phyloP scores from a whole-genome alignment of 164 flowering plant genomes.

The Vitis riparia region DNA sequence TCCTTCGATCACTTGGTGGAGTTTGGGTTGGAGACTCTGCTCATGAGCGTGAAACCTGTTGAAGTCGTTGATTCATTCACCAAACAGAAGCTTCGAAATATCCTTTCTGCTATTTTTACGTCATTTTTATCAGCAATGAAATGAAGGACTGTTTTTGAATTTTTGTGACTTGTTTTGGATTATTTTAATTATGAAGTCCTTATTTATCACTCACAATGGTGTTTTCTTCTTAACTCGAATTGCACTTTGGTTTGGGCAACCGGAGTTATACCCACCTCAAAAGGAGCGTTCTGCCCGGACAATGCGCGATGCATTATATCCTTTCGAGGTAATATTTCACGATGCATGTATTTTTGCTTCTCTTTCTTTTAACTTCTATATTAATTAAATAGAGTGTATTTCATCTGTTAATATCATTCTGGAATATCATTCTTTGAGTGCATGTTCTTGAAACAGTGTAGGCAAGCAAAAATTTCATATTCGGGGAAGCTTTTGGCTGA shows the following conservation, averaged over 20 bases:
- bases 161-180: neutral
- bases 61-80: constrained; percentile 39
- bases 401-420: neutral
- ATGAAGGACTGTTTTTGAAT: neutral
- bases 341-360: neutral
- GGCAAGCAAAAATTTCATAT: constrained; percentile 71
- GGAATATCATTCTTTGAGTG: neutral
- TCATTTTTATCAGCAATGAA: neutral
- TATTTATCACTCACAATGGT: neutral
- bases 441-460: constrained; percentile 53
- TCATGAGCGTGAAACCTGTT: constrained; percentile 47
- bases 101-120: constrained; percentile 46
- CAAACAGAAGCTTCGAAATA: constrained; percentile 53
- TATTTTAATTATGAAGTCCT: neutral
- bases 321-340: constrained; percentile 47
- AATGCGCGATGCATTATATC: constrained; percentile 31
- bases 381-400: no score
- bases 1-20: constrained; percentile 71
- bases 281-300: constrained; percentile 26
- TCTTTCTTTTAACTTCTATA: neutral
- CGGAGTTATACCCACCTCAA: constrained; percentile 43
- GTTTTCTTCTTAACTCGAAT: constrained; percentile 43
- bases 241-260: constrained; percentile 56
- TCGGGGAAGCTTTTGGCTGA: constrained; percentile 53
- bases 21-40: constrained; percentile 47